These are phyloP conservation scores for Globisporangium spiculum DNA, from an alignment of 352 stramenopile species.

Conservation along the genomic window DNA sequence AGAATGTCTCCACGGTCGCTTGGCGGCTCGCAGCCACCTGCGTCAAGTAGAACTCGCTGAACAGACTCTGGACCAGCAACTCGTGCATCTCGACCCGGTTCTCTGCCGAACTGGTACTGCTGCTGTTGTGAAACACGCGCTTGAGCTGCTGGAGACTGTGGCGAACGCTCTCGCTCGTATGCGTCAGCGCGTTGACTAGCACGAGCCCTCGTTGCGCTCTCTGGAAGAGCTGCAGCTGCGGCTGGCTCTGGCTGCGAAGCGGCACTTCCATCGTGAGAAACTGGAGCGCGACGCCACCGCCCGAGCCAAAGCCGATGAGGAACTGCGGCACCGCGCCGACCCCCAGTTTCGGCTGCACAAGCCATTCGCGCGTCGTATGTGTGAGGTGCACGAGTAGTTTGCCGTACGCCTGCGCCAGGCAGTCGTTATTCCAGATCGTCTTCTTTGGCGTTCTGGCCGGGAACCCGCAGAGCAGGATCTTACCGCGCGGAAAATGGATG, in stretches of 20 bases:
- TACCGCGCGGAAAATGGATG: conserved; percentile 54
- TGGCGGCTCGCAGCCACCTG: conserved; percentile 45
- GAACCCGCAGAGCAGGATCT: conserved; percentile 64
- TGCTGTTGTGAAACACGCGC: conserved; percentile 1
- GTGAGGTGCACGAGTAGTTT: conserved; percentile 54
- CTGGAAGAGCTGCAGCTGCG: conserved; percentile 36
- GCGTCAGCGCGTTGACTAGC: conserved; percentile 45
- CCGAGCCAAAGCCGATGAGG: conserved; percentile 60
- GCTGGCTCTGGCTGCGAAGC: conserved; percentile 15
- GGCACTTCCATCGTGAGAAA: conserved; percentile 48
- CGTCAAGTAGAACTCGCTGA: conserved; percentile 64
- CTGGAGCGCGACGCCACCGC: conserved; percentile 44
- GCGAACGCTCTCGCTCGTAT: conserved; percentile 25
- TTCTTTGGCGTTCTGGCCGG: conserved; percentile 33
- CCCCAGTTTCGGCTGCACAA: conserved; percentile 71
- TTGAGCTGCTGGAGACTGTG: conserved; percentile 15
- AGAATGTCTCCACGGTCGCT: conserved; percentile 48
- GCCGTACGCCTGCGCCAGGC: conserved; percentile 39
- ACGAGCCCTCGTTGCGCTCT: conserved; percentile 47
- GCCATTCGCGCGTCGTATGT: conserved; percentile 54
- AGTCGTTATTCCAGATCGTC: conserved; percentile 50
- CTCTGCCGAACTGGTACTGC: background rate
- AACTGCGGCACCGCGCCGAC: conserved; percentile 62
- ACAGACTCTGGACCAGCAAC: conserved; percentile 35
- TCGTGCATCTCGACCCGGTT: conserved; percentile 48